Percentiles rank a stretch among this genome's conserved stretches.
phyloP scores from a whole-genome alignment of 768 basidiomycete genomes.

The Lentinus brumalis region DNA sequence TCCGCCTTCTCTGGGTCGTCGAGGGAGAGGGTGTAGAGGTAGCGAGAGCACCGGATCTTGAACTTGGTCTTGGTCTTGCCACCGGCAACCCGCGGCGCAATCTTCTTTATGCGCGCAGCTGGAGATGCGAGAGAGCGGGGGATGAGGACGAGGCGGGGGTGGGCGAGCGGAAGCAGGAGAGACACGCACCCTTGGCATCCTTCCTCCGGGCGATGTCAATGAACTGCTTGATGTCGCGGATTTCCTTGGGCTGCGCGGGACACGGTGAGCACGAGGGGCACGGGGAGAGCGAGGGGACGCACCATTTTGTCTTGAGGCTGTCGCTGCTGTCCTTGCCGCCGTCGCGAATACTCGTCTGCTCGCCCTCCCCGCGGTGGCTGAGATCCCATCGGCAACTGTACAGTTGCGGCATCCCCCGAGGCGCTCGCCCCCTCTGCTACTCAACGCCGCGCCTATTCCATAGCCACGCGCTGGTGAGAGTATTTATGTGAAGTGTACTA shows the following conservation, averaged over 20 bases:
- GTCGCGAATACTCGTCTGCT: conserved; percentile 1
- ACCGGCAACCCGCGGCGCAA: conserved; percentile 61
- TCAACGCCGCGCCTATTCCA: no score
- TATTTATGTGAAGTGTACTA: no score
- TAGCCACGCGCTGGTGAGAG: no score
- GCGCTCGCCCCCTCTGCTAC: not conserved
- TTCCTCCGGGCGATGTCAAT: conserved; percentile 96
- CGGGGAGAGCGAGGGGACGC: not conserved
- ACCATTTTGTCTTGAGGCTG: conserved; percentile 20
- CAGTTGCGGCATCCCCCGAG: conserved; percentile 11
- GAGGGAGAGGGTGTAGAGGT: conserved; percentile 95
- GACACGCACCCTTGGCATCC: conserved; percentile 88
- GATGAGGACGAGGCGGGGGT: not conserved
- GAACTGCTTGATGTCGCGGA: conserved; percentile 98
- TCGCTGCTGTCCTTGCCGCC: conserved; percentile 9
- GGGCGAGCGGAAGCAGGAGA: not conserved
- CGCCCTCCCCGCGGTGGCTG: conserved; percentile 12
- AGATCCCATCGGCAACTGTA: conserved; percentile 21
- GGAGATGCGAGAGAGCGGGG: conserved; percentile 7
- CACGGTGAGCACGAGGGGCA: not conserved
- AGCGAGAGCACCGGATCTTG: conserved; percentile 96
- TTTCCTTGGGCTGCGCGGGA: conserved; percentile 84
- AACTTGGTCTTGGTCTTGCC: conserved; percentile 92
- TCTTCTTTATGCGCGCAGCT: conserved; percentile 99
- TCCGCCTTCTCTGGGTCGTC: conserved; percentile 98